Evolutionary conservation across 73 alveolate species (phyloP).

Genomic region (Uronychia setigera): DNA sequence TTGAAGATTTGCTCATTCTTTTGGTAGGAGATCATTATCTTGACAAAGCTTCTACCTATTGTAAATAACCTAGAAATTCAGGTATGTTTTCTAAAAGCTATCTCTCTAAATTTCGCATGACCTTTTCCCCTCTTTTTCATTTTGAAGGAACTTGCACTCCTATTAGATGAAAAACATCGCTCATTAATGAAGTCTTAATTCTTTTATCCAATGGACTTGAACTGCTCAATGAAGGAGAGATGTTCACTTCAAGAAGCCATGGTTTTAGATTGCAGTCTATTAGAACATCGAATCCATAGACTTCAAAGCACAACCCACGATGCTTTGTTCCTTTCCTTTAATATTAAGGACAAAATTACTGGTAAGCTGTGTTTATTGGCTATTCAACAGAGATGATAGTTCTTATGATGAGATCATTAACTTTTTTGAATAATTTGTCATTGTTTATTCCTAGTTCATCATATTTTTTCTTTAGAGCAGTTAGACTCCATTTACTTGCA

Average conservation of each 20-base stretch:
- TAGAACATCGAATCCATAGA: background rate
- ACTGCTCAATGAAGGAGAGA: background rate
- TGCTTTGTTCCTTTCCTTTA: background rate
- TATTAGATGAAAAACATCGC: background rate
- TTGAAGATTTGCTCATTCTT: background rate
- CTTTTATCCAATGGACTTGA: background rate
- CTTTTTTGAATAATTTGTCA: slow-evolving; percentile 65
- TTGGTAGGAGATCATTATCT: no score
- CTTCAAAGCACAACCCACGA: background rate
- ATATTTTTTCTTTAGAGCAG: slow-evolving; percentile 23
- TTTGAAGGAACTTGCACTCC: background rate
- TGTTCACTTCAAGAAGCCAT: background rate
- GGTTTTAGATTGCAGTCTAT: background rate
- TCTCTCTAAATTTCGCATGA: background rate
- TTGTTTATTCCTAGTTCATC: slow-evolving; percentile 4
- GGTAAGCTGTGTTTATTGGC: background rate
- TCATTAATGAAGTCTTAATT: background rate
- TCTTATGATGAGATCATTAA: slow-evolving; percentile 79
- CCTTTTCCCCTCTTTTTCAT: background rate
- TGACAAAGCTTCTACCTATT: no score
- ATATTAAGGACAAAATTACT: background rate
- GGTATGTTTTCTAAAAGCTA: background rate
- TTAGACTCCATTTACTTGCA: slow-evolving; percentile 75
- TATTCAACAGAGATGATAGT: slow-evolving; percentile 72
- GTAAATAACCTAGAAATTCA: no score